phyloP scores from a whole-genome alignment of 495 filamentous ascomycete genomes.

The Neurospora terricola region DNA sequence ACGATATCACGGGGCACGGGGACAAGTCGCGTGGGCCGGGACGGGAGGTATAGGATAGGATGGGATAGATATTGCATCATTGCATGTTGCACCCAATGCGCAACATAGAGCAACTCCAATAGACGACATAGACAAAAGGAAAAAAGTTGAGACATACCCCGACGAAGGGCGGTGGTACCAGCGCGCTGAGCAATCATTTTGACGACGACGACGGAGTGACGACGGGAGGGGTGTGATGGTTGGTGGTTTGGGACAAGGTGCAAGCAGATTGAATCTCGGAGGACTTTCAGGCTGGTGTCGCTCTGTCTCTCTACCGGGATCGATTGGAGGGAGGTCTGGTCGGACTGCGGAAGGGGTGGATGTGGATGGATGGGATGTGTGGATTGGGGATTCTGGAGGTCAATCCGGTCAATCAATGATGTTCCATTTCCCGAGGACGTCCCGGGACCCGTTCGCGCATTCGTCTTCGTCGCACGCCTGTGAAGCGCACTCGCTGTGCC shows the following conservation, averaged over 20 bases:
- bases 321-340: not conserved
- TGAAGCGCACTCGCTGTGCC: not conserved
- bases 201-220: not conserved
- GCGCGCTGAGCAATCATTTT: slow-evolving; percentile 26
- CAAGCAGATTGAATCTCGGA: not conserved
- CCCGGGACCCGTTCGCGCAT: not conserved
- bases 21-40: not conserved
- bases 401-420: not conserved
- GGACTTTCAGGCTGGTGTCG: not conserved
- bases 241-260: not conserved
- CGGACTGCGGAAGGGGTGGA: not conserved
- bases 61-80: not conserved
- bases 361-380: not conserved
- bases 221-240: not conserved
- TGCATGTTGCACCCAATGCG: not conserved
- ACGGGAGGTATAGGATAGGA: not conserved
- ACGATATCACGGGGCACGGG: not conserved
- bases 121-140: not conserved
- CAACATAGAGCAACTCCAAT: not conserved
- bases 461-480: not conserved
- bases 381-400: not conserved
- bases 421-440: not conserved
- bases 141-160: slow-evolving; percentile 15
- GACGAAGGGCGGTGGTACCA: slow-evolving; percentile 29
- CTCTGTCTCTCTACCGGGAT: not conserved